Conservation (phyloP, 202 grass and related monocot species). For the Hordeum pubiflorum region DNA sequence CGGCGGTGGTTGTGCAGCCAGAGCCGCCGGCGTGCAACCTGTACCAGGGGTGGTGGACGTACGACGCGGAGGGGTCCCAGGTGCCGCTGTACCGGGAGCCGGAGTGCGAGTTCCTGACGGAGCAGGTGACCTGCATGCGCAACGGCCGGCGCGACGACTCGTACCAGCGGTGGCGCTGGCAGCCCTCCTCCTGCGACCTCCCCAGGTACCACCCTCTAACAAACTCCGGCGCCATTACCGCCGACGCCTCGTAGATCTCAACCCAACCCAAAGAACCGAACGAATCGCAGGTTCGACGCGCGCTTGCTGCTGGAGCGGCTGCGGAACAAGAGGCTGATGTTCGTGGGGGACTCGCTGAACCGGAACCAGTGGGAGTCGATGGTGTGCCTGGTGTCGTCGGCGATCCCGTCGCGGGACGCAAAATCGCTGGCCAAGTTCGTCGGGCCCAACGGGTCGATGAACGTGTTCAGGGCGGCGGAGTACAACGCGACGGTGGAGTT, state of each 20-base stretch:
- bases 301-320: constrained; percentile 59
- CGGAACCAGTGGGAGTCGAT: constrained; percentile 95
- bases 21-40: constrained; percentile 49
- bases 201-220: constrained; percentile 27
- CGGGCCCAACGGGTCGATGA: constrained; percentile 52
- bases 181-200: constrained; percentile 53
- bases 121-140: constrained; percentile 94
- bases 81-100: constrained; percentile 61
- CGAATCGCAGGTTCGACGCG: constrained; percentile 47
- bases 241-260: neutral
- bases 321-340: constrained; percentile 80
- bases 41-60: constrained; percentile 63
- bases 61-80: constrained; percentile 49
- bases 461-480: constrained; percentile 57
- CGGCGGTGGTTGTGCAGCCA: neutral
- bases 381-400: constrained; percentile 83
- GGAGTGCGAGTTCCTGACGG: constrained; percentile 82
- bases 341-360: constrained; percentile 92
- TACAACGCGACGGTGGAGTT: constrained; percentile 76
- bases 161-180: constrained; percentile 85
- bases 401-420: constrained; percentile 28
- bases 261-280: neutral
- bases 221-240: neutral
- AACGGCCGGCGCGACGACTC: constrained; percentile 73
- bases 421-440: constrained; percentile 74